phyloP scores from a whole-genome alignment of 2,329 filamentous ascomycete genomes.

The Malbranchea cinnamomea region DNA sequence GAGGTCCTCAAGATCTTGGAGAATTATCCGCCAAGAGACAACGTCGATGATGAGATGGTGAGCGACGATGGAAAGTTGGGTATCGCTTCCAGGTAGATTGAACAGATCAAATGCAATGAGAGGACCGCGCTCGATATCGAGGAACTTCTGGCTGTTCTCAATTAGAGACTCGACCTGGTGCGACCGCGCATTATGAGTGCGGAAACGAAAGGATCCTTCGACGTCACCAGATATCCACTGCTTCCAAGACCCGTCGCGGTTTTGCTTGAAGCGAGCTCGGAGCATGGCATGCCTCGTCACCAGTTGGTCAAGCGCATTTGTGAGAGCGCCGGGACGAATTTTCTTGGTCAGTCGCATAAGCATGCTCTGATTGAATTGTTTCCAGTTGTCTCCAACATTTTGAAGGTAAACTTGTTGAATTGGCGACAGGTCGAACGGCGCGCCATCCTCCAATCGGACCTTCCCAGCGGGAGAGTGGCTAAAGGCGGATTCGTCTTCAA shows the following conservation, averaged over 20 bases:
- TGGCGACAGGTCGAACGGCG: slow-evolving; percentile 11
- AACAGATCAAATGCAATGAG: slow-evolving; percentile 8
- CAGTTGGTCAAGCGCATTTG: slow-evolving; percentile 7
- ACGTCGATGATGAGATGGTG: slow-evolving; percentile 14
- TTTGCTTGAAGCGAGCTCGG: slow-evolving; percentile 12
- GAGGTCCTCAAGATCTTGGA: slow-evolving; percentile 13
- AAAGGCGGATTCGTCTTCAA: neutral
- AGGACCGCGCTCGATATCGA: slow-evolving; percentile 20
- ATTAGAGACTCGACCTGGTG: slow-evolving; percentile 13
- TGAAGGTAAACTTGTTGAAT: slow-evolving; percentile 14
- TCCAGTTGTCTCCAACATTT: slow-evolving; percentile 8
- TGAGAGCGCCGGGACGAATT: slow-evolving; percentile 4
- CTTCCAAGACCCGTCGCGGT: slow-evolving; percentile 10
- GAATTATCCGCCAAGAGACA: slow-evolving; percentile 13
- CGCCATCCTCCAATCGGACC: slow-evolving; percentile 3
- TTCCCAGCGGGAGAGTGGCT: too few species aligned
- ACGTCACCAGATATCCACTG: slow-evolving; percentile 15
- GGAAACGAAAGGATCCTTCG: slow-evolving; percentile 19
- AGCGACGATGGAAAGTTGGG: slow-evolving; percentile 10
- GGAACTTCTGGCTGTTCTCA: slow-evolving; percentile 17
- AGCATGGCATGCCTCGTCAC: slow-evolving; percentile 13
- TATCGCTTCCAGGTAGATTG: slow-evolving; percentile 3
- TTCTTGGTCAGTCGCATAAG: slow-evolving; percentile 7
- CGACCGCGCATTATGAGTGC: slow-evolving; percentile 13
- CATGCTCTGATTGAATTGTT: slow-evolving; percentile 14